Evolutionary conservation across 2,329 filamentous ascomycete species (phyloP).

Genomic region (Aspergillus sp.): DNA sequence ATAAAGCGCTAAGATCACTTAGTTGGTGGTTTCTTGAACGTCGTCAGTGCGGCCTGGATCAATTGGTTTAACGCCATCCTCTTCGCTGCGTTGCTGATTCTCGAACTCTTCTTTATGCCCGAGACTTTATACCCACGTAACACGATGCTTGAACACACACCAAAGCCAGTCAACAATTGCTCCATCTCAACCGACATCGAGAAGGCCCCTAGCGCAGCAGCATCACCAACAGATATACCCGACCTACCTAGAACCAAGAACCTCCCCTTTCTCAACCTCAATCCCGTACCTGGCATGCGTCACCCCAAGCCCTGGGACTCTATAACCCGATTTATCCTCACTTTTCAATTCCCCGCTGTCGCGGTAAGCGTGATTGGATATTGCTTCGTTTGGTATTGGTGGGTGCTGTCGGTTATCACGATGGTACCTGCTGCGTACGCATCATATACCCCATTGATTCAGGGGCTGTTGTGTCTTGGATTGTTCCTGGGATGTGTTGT

Average conservation of each 20-base stretch:
- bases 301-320: slow-evolving; percentile 49
- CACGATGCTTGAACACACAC: slow-evolving; percentile 41
- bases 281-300: slow-evolving; percentile 46
- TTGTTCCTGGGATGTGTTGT: slow-evolving; percentile 50
- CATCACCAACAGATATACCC: background rate
- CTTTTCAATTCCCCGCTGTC: slow-evolving; percentile 45
- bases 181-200: slow-evolving; percentile 1
- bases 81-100: slow-evolving; percentile 44
- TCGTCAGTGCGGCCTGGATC: slow-evolving; percentile 48
- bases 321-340: slow-evolving; percentile 41
- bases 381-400: slow-evolving; percentile 55
- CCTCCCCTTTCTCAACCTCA: slow-evolving; percentile 43
- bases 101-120: slow-evolving; percentile 48
- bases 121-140: slow-evolving; percentile 55
- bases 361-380: slow-evolving; percentile 45
- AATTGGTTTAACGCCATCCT: slow-evolving; percentile 53
- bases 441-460: slow-evolving; percentile 45
- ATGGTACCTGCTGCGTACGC: slow-evolving; percentile 50
- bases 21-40: slow-evolving; percentile 50
- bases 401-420: slow-evolving; percentile 50
- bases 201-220: background rate
- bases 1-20: slow-evolving; percentile 5
- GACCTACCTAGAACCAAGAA: slow-evolving; percentile 35
- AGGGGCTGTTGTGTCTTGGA: slow-evolving; percentile 52
- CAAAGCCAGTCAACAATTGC: slow-evolving; percentile 6